phyloP scores from a whole-genome alignment of 768 basidiomycete species.

The Tulasnella sp. region DNA sequence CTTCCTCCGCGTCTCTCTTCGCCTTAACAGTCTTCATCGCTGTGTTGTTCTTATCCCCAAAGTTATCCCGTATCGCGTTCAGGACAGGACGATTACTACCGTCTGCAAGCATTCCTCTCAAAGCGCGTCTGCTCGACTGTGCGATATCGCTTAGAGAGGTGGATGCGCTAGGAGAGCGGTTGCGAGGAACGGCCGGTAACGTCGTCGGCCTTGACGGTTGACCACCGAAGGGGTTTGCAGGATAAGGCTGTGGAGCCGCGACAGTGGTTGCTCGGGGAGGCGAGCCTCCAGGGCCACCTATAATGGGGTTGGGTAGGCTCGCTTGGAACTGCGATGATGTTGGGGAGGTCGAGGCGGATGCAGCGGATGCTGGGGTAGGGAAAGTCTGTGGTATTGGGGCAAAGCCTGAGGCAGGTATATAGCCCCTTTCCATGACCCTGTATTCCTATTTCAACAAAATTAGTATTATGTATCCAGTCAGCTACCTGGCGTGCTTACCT shows the following conservation, averaged over 20 bases:
- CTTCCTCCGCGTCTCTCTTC: slow-evolving; percentile 86
- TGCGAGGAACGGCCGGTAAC: slow-evolving; percentile 30
- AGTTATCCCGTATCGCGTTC: slow-evolving; percentile 42
- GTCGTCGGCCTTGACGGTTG: not conserved
- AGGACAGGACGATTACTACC: not conserved
- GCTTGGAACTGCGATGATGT: slow-evolving; percentile 11
- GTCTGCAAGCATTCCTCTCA: slow-evolving; percentile 47
- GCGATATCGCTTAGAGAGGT: slow-evolving; percentile 80
- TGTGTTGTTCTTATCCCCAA: slow-evolving; percentile 40
- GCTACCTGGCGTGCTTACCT: slow-evolving; percentile 37
- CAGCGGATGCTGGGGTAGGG: not conserved
- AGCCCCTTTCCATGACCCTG: slow-evolving; percentile 35
- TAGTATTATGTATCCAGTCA: not conserved
- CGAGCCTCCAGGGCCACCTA: slow-evolving; percentile 17
- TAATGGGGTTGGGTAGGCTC: not conserved
- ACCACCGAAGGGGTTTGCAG: not conserved
- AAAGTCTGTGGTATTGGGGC: slow-evolving; percentile 15
- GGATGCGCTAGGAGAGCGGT: slow-evolving; percentile 71
- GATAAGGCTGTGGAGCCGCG: slow-evolving; percentile 24
- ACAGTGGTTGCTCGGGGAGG: slow-evolving; percentile 29
- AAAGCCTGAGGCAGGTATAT: slow-evolving; percentile 19
- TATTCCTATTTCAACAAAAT: slow-evolving; percentile 41
- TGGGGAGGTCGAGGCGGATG: slow-evolving; percentile 6
- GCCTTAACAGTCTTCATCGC: slow-evolving; percentile 68
- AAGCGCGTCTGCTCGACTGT: slow-evolving; percentile 77